These are phyloP conservation scores for Pseudotsuga menziesii DNA, from an alignment of 75 land plant genomes.

Conservation along the genomic window DNA sequence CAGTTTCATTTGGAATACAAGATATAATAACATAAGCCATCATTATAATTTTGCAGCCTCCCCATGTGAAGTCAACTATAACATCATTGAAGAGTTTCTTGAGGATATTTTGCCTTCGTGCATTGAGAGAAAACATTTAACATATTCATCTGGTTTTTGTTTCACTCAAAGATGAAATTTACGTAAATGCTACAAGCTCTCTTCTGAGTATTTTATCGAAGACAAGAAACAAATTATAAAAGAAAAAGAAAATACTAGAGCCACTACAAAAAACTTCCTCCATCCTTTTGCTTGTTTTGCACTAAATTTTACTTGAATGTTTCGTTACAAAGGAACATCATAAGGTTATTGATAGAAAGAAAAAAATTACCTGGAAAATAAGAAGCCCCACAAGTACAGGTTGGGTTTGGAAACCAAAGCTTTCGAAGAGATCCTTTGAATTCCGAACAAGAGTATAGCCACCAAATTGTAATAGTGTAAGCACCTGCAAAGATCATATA, in stretches of 20 bases:
- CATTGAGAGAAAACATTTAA: slow-evolving; percentile 4
- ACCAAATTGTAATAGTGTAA: slow-evolving; percentile 91
- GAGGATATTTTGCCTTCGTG: neutral
- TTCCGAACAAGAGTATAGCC: slow-evolving; percentile 96
- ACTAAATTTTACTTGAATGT: no score
- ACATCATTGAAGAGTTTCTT: no score
- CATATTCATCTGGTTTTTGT: neutral
- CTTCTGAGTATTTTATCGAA: neutral
- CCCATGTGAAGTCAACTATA: no score
- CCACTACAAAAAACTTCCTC: neutral
- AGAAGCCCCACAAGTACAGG: slow-evolving; percentile 94
- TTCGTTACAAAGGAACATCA: no score
- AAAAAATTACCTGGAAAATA: slow-evolving; percentile 78
- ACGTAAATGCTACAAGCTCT: neutral
- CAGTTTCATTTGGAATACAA: no score
- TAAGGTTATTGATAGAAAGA: neutral
- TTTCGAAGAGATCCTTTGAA: slow-evolving; percentile 78
- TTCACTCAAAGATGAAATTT: neutral
- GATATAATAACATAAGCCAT: no score
- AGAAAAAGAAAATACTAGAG: neutral
- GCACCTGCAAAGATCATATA: slow-evolving; percentile 43
- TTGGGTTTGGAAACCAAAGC: slow-evolving; percentile 94
- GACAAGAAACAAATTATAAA: neutral
- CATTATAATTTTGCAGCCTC: no score
- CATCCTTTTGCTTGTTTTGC: no score